Evolutionary conservation across 2,329 filamentous ascomycete genomes (phyloP).

Genomic region (Pestalotiopsis fici): DNA sequence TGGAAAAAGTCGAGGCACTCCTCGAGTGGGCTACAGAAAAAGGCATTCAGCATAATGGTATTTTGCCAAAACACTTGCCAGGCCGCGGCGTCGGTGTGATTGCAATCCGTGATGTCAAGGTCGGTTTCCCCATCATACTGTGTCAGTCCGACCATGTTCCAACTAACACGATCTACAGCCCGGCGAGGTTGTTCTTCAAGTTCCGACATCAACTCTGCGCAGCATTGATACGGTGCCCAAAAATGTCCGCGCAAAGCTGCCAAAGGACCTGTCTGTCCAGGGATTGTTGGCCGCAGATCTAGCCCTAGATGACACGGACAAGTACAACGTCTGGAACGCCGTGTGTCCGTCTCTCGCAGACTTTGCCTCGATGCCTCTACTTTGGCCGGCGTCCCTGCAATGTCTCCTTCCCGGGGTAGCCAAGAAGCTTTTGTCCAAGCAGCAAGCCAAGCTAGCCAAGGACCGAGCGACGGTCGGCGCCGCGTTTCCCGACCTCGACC

Average conservation of each 20-base stretch:
- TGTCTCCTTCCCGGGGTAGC: slow-evolving; percentile 46
- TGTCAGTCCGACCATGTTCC: neutral
- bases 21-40: slow-evolving; percentile 66
- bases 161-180: slow-evolving; percentile 37
- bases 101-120: slow-evolving; percentile 66
- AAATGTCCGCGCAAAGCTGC: slow-evolving; percentile 51
- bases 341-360: slow-evolving; percentile 67
- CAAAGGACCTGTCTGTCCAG: slow-evolving; percentile 63
- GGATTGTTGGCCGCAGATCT: slow-evolving; percentile 72
- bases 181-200: slow-evolving; percentile 62
- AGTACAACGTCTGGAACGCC: slow-evolving; percentile 60
- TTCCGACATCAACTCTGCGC: slow-evolving; percentile 65
- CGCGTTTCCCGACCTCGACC: slow-evolving; percentile 38
- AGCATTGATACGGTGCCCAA: slow-evolving; percentile 62
- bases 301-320: slow-evolving; percentile 50
- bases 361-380: slow-evolving; percentile 52
- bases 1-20: slow-evolving; percentile 48
- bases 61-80: slow-evolving; percentile 66
- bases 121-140: slow-evolving; percentile 28
- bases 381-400: slow-evolving; percentile 49
- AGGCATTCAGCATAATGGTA: slow-evolving; percentile 68
- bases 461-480: slow-evolving; percentile 48
- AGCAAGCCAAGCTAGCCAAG: slow-evolving; percentile 50
- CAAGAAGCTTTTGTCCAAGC: slow-evolving; percentile 50
- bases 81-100: slow-evolving; percentile 79